phyloP scores from a whole-genome alignment of 345 rosid species.

The Physaria fendleri region DNA sequence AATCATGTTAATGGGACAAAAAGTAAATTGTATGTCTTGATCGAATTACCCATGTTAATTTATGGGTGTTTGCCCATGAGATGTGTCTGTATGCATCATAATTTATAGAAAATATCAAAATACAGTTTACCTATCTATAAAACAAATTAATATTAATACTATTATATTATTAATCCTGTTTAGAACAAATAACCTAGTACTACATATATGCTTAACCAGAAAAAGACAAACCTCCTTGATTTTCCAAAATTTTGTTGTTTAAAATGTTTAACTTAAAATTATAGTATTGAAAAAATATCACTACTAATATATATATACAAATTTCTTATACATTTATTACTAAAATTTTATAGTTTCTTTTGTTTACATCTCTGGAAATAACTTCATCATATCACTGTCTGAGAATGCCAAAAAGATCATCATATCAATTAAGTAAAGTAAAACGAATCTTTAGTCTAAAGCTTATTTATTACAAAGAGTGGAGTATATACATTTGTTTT shows the following conservation, averaged over 20 bases:
- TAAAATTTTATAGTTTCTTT: too few species aligned
- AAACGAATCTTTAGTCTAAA: slow-evolving; percentile 6
- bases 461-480: background rate
- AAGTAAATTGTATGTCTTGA: background rate
- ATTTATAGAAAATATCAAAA: background rate
- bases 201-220: too few species aligned
- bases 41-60: background rate
- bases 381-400: background rate
- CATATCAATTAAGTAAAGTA: background rate
- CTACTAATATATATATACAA: too few species aligned
- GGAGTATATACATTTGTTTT: background rate
- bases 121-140: background rate
- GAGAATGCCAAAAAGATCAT: background rate
- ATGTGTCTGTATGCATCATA: background rate
- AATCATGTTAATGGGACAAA: background rate
- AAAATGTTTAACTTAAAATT: too few species aligned
- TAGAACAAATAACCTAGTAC: too few species aligned
- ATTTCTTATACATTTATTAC: too few species aligned
- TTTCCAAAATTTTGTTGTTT: too few species aligned
- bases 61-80: background rate
- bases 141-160: background rate
- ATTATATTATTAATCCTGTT: too few species aligned
- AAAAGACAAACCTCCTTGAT: too few species aligned
- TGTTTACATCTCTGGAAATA: too few species aligned
- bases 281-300: too few species aligned